Evolutionary conservation across 2,329 filamentous ascomycete species (phyloP).

Genomic region (Emmonsiellopsis sp.): DNA sequence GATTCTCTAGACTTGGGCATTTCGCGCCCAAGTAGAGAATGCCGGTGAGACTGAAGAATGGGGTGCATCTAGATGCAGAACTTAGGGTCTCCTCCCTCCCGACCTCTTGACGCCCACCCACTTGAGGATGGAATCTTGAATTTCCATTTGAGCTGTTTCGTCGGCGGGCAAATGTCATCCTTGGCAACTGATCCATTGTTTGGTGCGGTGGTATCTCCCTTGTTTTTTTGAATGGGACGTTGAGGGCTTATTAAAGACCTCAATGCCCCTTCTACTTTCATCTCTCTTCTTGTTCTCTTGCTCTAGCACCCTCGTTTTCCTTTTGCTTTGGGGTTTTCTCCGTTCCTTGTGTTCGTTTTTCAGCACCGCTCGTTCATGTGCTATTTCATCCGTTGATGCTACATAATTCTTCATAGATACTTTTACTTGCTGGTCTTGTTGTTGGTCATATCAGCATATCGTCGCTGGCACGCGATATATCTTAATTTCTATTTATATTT

Average conservation of each 20-base stretch:
- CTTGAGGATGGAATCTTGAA: background rate
- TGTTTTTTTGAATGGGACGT: background rate
- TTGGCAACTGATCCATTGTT: background rate
- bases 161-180: background rate
- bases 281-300: background rate
- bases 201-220: background rate
- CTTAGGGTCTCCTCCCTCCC: background rate
- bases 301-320: background rate
- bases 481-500: slow-evolving; percentile 1
- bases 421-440: background rate
- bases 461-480: slow-evolving; percentile 13
- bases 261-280: background rate
- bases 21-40: background rate
- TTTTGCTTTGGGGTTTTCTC: background rate
- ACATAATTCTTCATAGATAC: background rate
- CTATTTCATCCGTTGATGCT: background rate
- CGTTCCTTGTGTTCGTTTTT: background rate
- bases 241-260: background rate
- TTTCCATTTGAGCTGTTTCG: background rate
- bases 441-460: background rate
- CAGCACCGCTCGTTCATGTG: background rate
- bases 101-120: background rate
- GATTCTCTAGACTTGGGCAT: background rate
- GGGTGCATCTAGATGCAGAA: background rate
- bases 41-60: background rate